Evolutionary conservation across 2,329 filamentous ascomycete genomes (phyloP).

Genomic region (Botrytis medusae): DNA sequence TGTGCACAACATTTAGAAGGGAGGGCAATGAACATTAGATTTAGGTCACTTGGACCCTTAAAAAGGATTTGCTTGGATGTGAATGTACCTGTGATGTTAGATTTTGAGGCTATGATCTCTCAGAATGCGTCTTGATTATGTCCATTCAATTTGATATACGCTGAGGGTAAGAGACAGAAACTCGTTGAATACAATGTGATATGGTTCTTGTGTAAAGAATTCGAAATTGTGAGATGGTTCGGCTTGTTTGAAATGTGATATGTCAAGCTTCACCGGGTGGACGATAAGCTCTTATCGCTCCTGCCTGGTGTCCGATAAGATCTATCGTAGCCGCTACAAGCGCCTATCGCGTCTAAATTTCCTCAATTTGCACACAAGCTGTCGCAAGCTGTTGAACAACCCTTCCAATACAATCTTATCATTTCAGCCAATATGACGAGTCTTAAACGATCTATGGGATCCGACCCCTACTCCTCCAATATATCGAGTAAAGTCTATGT

Average conservation of each 20-base stretch:
- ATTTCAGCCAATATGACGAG: slow-evolving; percentile 54
- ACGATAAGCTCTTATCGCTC: slow-evolving; percentile 16
- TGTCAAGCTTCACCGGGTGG: neutral
- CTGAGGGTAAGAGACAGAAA: neutral
- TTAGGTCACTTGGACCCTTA: slow-evolving; percentile 17
- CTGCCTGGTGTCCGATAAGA: neutral
- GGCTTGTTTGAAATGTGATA: slow-evolving; percentile 9
- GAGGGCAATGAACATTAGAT: slow-evolving; percentile 18
- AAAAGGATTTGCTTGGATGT: slow-evolving; percentile 1
- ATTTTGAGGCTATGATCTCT: neutral
- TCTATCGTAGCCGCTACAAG: neutral
- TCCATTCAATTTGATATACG: neutral
- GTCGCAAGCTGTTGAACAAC: slow-evolving; percentile 6
- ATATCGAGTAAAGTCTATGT: slow-evolving; percentile 96
- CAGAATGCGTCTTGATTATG: neutral
- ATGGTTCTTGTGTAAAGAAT: neutral
- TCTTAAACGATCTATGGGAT: slow-evolving; percentile 57
- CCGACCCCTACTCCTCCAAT: slow-evolving; percentile 61
- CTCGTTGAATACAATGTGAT: neutral
- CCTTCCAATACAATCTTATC: slow-evolving; percentile 20
- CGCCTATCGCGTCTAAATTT: slow-evolving; percentile 18
- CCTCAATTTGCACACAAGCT: slow-evolving; percentile 20
- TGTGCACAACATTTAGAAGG: slow-evolving; percentile 11
- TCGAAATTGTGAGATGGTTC: neutral
- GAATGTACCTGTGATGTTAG: slow-evolving; percentile 2